Evolutionary conservation across 148 eudicot species (phyloP).

Genomic region (Fagopyrum homotropicum): DNA sequence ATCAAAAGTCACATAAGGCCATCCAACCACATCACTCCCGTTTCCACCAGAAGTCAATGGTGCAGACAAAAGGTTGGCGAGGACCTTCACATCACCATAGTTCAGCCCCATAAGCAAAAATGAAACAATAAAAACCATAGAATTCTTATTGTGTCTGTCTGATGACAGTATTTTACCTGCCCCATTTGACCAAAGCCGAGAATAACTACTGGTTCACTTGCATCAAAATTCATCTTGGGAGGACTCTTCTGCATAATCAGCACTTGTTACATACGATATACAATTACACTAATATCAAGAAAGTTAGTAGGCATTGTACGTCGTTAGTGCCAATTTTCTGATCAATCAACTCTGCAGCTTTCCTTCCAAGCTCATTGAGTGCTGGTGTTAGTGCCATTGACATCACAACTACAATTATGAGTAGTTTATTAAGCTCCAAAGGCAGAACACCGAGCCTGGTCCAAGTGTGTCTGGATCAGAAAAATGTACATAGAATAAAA

Average conservation of each 20-base stretch:
- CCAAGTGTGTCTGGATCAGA: conserved; percentile 13
- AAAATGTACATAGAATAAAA: conserved; percentile 7
- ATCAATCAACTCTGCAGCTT: conserved; percentile 75
- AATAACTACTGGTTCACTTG: conserved; percentile 82
- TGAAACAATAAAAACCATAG: background rate
- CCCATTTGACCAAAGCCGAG: conserved; percentile 99
- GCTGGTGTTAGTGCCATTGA: conserved; percentile 94
- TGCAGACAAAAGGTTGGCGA: conserved; percentile 83
- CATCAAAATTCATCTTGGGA: conserved; percentile 57
- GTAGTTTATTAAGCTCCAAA: conserved; percentile 94
- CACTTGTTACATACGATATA: background rate
- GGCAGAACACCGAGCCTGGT: conserved; percentile 96
- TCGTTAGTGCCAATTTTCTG: conserved; percentile 45
- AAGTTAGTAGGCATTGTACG: conserved; percentile 33
- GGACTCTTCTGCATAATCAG: conserved; percentile 38
- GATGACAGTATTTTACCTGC: conserved; percentile 44
- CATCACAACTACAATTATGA: conserved; percentile 91
- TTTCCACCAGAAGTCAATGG: conserved; percentile 73
- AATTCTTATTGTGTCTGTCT: background rate
- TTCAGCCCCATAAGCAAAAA: background rate
- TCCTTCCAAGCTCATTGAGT: conserved; percentile 84
- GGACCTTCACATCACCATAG: conserved; percentile 42
- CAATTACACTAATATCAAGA: background rate
- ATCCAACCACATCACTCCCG: conserved; percentile 41
- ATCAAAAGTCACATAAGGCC: conserved; percentile 96